These are phyloP conservation scores for Juglanconis oblonga DNA, from an alignment of 2,329 filamentous ascomycete species.

Conservation along the genomic window DNA sequence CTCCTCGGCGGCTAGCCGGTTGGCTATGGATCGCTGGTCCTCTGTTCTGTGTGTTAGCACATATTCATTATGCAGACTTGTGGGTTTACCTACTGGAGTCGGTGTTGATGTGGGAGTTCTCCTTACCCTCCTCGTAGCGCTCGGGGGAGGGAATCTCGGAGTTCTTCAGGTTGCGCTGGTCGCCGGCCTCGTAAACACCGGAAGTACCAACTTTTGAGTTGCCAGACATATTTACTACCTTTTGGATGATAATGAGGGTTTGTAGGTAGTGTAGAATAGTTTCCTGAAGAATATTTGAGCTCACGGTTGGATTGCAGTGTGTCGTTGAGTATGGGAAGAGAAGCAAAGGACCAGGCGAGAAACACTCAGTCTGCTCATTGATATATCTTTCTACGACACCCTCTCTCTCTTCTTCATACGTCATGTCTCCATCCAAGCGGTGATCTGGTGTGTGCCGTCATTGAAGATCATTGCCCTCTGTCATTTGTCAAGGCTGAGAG, in stretches of 20 bases:
- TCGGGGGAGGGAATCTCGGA: slow-evolving; percentile 48
- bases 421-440: slow-evolving; percentile 9
- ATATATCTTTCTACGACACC: slow-evolving; percentile 11
- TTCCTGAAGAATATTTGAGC: background rate
- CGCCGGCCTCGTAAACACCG: slow-evolving; percentile 70
- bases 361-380: slow-evolving; percentile 1
- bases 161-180: slow-evolving; percentile 66
- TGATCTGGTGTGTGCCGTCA: slow-evolving; percentile 8
- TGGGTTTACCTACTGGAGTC: slow-evolving; percentile 64
- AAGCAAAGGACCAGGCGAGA: background rate
- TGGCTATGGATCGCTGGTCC: slow-evolving; percentile 69
- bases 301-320: background rate
- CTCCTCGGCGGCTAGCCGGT: slow-evolving; percentile 63
- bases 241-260: background rate
- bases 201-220: slow-evolving; percentile 65
- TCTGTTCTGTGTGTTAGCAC: slow-evolving; percentile 38
- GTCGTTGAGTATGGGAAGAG: background rate
- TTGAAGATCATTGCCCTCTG: slow-evolving; percentile 11
- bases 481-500: background rate
- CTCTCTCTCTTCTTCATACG: background rate
- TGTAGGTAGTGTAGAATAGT: background rate
- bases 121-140: slow-evolving; percentile 70
- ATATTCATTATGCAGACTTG: background rate
- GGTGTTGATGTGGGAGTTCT: slow-evolving; percentile 63
- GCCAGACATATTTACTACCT: slow-evolving; percentile 30